Percentiles rank a stretch among this genome's conserved stretches.
Conservation (phyloP, 1,139 yeast genomes). For the Saccharomyces hybrid region DNA sequence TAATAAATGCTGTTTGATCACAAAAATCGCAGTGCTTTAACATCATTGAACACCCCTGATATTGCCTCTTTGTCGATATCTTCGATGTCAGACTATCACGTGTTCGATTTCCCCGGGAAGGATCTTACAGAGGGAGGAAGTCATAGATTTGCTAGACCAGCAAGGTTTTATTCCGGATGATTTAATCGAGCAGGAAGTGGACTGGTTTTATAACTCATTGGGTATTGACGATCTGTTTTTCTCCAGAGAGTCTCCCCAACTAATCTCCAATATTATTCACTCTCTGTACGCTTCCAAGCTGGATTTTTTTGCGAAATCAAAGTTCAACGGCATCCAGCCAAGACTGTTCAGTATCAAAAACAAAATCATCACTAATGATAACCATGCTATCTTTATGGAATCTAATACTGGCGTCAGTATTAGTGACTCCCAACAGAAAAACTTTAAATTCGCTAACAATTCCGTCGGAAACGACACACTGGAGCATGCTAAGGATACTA, state of each 20-base stretch:
- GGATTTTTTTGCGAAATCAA: constrained; percentile 65
- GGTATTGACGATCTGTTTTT: constrained; percentile 92
- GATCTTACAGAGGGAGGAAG: constrained; percentile 72
- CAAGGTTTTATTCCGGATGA: constrained; percentile 86
- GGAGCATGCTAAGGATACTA: constrained; percentile 1
- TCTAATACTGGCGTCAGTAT: constrained; percentile 31
- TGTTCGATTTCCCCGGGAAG: constrained; percentile 72
- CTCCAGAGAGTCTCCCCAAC: constrained; percentile 73
- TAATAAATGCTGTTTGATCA: neutral
- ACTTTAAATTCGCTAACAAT: neutral
- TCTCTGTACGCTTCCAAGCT: constrained; percentile 89
- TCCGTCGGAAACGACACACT: constrained; percentile 1
- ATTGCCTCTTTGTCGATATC: constrained; percentile 36
- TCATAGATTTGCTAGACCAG: constrained; percentile 71
- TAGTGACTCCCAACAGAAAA: neutral
- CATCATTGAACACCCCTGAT: constrained; percentile 27
- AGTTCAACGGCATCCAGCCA: constrained; percentile 31
- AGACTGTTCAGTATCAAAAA: constrained; percentile 24
- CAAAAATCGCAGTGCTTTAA: constrained; percentile 30
- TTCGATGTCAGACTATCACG: constrained; percentile 55
- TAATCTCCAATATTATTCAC: constrained; percentile 72
- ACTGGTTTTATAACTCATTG: constrained; percentile 80
- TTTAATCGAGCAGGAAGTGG: constrained; percentile 76
- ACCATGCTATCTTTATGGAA: constrained; percentile 89
- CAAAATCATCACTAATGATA: constrained; percentile 41